These are phyloP conservation scores for Mycena floridula DNA, from an alignment of 768 basidiomycete genomes.

Conservation along the genomic window DNA sequence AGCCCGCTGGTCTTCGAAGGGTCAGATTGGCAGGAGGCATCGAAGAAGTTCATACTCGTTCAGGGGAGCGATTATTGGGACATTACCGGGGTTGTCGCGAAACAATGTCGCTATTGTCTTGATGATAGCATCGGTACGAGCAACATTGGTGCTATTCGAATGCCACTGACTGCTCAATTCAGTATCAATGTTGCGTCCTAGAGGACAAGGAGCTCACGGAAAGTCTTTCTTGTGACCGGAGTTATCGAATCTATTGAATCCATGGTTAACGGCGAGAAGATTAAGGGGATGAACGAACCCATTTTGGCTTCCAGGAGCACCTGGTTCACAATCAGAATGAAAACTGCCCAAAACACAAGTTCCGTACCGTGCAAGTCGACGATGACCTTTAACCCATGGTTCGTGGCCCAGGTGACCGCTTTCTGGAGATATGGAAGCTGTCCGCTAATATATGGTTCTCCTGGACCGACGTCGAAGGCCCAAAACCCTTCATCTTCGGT, in stretches of 20 bases:
- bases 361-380: slow-evolving; percentile 63
- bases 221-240: slow-evolving; percentile 59
- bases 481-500: slow-evolving; percentile 69
- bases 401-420: slow-evolving; percentile 65
- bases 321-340: slow-evolving; percentile 27
- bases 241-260: slow-evolving; percentile 55
- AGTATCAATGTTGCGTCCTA: slow-evolving; percentile 4
- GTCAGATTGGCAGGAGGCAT: background rate
- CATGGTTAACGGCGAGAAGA: background rate
- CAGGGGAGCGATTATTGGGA: slow-evolving; percentile 65
- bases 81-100: slow-evolving; percentile 41
- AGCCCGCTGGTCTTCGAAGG: slow-evolving; percentile 63
- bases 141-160: slow-evolving; percentile 54
- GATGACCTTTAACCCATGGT: slow-evolving; percentile 72
- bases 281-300: slow-evolving; percentile 37
- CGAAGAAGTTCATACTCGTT: slow-evolving; percentile 54
- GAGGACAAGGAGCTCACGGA: slow-evolving; percentile 34
- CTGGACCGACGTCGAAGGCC: slow-evolving; percentile 75
- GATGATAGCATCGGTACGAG: slow-evolving; percentile 58
- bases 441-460: slow-evolving; percentile 76
- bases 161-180: slow-evolving; percentile 52
- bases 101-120: slow-evolving; percentile 56
- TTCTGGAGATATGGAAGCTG: slow-evolving; percentile 64
- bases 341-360: slow-evolving; percentile 24
- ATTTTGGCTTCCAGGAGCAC: slow-evolving; percentile 81